These are phyloP conservation scores for Venustampulla echinocandica DNA, from an alignment of 495 filamentous ascomycete species.

Conservation along the genomic window DNA sequence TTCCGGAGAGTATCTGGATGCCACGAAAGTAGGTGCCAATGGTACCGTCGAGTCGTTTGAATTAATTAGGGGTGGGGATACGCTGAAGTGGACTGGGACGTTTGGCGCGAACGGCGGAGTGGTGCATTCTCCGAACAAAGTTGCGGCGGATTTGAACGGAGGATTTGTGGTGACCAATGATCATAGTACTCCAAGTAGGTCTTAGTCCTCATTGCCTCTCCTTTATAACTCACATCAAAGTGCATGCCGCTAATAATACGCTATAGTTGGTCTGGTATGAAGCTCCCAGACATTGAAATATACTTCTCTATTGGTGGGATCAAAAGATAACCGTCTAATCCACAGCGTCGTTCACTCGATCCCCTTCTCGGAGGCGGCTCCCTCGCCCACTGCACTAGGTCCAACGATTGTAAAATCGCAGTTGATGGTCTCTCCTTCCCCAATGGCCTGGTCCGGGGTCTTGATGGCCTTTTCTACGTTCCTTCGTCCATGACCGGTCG, in stretches of 20 bases:
- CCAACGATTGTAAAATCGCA: slow-evolving; percentile 16
- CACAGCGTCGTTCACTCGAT: slow-evolving; percentile 19
- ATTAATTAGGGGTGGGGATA: background rate
- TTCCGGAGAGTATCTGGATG: background rate
- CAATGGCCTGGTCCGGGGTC: slow-evolving; percentile 28
- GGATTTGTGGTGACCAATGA: slow-evolving; percentile 31
- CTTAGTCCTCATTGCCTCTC: slow-evolving; percentile 9
- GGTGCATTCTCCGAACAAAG: slow-evolving; percentile 25
- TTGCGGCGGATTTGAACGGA: slow-evolving; percentile 25
- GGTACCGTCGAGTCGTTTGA: background rate
- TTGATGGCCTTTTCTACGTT: slow-evolving; percentile 29
- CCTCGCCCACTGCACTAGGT: slow-evolving; percentile 22
- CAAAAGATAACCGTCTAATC: slow-evolving; percentile 4
- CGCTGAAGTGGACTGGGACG: background rate
- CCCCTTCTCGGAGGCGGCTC: slow-evolving; percentile 21
- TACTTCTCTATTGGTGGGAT: too few relatives aligned
- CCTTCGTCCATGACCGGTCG: too few relatives aligned
- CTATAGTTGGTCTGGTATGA: too few relatives aligned
- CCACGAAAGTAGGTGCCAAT: background rate
- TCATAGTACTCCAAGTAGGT: slow-evolving; percentile 26
- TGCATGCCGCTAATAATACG: too few relatives aligned
- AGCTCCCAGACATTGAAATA: too few relatives aligned
- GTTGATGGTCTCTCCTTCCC: slow-evolving; percentile 19
- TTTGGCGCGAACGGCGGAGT: background rate
- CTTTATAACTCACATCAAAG: too few relatives aligned